A percentile compares a stretch with the other conserved stretches of the same genome.
Evolutionary conservation across 2,329 filamentous ascomycete genomes (phyloP).

Genomic region (Sporothrix brasiliensis): DNA sequence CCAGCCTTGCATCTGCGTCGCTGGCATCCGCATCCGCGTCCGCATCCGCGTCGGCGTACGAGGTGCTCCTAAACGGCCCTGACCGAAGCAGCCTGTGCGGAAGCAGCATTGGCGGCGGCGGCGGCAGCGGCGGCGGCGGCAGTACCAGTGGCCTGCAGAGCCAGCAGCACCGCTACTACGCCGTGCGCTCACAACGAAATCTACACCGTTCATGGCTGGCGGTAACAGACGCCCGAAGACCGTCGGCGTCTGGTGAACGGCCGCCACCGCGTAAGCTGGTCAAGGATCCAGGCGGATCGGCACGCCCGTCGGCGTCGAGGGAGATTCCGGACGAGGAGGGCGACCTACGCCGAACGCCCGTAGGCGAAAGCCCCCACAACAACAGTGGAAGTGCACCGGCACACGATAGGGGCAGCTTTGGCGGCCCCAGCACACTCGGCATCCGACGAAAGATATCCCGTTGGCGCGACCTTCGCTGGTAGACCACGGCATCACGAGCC

Average conservation of each 20-base stretch:
- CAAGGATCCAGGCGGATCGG: conserved; percentile 37
- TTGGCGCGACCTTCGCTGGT: conserved; percentile 30
- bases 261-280: conserved; percentile 37
- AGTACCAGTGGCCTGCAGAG: background rate
- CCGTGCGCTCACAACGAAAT: conserved; percentile 18
- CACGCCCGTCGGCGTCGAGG: conserved; percentile 33
- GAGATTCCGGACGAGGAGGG: conserved; percentile 32
- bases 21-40: conserved; percentile 3
- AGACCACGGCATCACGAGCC: background rate
- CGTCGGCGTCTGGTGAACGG: conserved; percentile 31
- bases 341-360: background rate
- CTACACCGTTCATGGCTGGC: conserved; percentile 33
- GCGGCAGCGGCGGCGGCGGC: background rate
- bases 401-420: background rate
- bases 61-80: conserved; percentile 29
- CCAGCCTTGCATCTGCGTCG: conserved; percentile 27
- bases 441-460: conserved; percentile 34
- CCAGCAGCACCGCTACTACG: background rate
- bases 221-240: conserved; percentile 42
- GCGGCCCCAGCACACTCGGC: conserved; percentile 16
- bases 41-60: conserved; percentile 32
- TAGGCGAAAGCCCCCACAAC: background rate
- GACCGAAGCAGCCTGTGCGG: conserved; percentile 29
- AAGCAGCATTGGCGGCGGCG: background rate
- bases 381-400: background rate